Conservation (phyloP, 768 basidiomycete species). For the Paxillus rubicundulus region DNA sequence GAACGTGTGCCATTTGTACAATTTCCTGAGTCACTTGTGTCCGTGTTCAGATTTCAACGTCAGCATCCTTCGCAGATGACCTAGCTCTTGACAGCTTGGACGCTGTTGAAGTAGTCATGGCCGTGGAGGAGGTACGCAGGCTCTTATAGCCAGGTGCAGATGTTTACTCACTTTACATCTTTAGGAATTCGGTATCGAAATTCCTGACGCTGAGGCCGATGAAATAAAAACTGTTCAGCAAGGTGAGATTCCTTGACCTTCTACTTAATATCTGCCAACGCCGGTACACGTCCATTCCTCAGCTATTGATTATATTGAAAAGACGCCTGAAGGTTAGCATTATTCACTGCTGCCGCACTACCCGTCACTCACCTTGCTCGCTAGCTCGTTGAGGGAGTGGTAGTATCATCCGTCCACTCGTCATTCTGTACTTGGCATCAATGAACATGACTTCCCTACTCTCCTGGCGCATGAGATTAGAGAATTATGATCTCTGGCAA, state of each 20-base stretch:
- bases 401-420: conserved; percentile 7
- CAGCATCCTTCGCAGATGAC: conserved; percentile 53
- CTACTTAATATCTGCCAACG: background rate
- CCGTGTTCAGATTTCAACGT: conserved; percentile 55
- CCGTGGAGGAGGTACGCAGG: conserved; percentile 79
- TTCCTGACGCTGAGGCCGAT: conserved; percentile 96
- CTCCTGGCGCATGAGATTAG: background rate
- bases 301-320: conserved; percentile 95
- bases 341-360: conserved; percentile 3
- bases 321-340: conserved; percentile 80
- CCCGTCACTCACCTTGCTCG: conserved; percentile 14
- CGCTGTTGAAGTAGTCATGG: conserved; percentile 98
- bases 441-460: conserved; percentile 10
- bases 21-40: conserved; percentile 32
- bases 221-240: conserved; percentile 89
- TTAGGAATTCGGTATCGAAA: conserved; percentile 96
- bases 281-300: conserved; percentile 12
- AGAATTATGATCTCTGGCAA: background rate
- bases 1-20: background rate
- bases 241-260: conserved; percentile 47
- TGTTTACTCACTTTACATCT: background rate
- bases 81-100: conserved; percentile 86
- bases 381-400: conserved; percentile 45
- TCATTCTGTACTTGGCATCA: conserved; percentile 20
- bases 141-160: conserved; percentile 4